These are phyloP conservation scores for Allium cepa DNA, from an alignment of 106 monocot genomes.

Conservation along the genomic window DNA sequence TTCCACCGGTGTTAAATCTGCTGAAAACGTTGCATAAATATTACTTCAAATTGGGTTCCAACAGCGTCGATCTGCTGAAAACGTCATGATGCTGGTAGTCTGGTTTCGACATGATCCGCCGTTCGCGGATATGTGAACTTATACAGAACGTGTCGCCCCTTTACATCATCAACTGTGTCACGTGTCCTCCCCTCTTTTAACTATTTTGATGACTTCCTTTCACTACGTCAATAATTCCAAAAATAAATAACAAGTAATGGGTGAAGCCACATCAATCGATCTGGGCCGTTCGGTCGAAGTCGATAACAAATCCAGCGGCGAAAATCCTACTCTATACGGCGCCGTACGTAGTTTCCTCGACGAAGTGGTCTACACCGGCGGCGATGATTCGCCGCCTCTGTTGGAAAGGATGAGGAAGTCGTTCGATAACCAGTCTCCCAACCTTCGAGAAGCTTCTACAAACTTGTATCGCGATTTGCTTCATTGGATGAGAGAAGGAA, in stretches of 20 bases:
- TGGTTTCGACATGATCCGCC: too few relatives aligned
- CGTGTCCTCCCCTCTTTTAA: background rate
- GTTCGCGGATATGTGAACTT: too few relatives aligned
- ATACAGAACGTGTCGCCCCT: background rate
- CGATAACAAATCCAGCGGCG: conserved; percentile 11
- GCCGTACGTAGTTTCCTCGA: conserved; percentile 40
- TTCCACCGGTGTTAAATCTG: too few relatives aligned
- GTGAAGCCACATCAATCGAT: conserved; percentile 5
- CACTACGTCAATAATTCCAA: background rate
- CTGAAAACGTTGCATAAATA: too few relatives aligned
- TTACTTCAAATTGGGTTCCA: too few relatives aligned
- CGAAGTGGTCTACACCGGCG: conserved; percentile 29
- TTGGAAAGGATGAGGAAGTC: conserved; percentile 34
- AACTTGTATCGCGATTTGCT: conserved; percentile 57
- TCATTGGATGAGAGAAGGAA: conserved; percentile 59
- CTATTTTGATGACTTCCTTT: background rate
- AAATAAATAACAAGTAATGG: too few relatives aligned
- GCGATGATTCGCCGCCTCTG: conserved; percentile 19
- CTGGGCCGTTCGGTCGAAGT: conserved; percentile 32
- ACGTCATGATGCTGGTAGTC: too few relatives aligned
- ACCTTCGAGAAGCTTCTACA: conserved; percentile 53
- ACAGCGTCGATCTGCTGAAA: too few relatives aligned
- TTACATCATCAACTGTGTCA: background rate
- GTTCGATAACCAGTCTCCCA: conserved; percentile 30
- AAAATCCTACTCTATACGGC: conserved; percentile 33